These are phyloP conservation scores for Allium cepa DNA, from an alignment of 106 monocot genomes.

Conservation along the genomic window DNA sequence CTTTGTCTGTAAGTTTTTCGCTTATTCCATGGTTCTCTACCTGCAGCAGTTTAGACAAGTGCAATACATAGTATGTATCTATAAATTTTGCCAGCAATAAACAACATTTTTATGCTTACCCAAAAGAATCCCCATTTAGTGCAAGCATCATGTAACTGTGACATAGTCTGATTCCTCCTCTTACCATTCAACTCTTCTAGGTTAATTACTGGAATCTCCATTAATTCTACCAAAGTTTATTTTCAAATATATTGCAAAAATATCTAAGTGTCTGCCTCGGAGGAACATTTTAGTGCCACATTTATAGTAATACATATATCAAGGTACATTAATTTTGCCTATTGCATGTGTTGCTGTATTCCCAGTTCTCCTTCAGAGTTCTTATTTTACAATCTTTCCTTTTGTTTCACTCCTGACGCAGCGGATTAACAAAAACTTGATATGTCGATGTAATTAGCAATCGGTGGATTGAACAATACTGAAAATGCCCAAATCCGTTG, in stretches of 20 bases:
- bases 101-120: constrained; percentile 11
- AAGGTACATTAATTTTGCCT: constrained; percentile 3
- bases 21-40: constrained; percentile 44
- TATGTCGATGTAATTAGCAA: no score
- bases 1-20: constrained; percentile 15
- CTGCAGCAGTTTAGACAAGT: constrained; percentile 5
- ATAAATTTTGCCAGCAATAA: neutral
- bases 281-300: neutral
- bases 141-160: constrained; percentile 27
- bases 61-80: no score
- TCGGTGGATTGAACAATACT: no score
- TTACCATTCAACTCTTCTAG: constrained; percentile 25
- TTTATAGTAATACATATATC: constrained; percentile 13
- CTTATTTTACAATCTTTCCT: no score
- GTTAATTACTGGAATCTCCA: constrained; percentile 38
- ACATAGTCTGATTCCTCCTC: constrained; percentile 29
- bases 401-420: no score
- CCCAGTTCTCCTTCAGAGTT: no score
- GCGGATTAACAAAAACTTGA: no score
- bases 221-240: constrained; percentile 2
- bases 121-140: constrained; percentile 48
- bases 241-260: neutral
- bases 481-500: no score
- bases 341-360: constrained; percentile 6
- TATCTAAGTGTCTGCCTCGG: neutral